A percentile compares a stretch with the other conserved stretches of the same genome.
Evolutionary conservation across 306 rosid genomes (phyloP).

Genomic region (Castanea mollissima): DNA sequence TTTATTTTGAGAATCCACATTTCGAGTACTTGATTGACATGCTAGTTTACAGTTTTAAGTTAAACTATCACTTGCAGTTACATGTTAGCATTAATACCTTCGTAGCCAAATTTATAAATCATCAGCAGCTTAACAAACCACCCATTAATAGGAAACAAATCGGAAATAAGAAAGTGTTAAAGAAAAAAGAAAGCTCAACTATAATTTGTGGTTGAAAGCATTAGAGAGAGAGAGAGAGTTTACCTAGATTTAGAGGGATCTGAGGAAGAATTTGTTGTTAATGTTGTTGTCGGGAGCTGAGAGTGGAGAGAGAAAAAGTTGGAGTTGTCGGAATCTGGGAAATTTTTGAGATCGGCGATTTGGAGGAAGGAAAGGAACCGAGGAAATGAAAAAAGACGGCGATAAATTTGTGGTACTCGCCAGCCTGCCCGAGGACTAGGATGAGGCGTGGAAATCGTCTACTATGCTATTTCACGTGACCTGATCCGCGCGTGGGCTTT

Average conservation of each 20-base stretch:
- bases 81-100: background rate
- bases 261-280: background rate
- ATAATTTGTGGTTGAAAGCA: background rate
- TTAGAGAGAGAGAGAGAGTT: background rate
- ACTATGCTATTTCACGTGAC: background rate
- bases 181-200: background rate
- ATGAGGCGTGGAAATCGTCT: constrained; percentile 21
- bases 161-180: background rate
- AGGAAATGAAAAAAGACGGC: constrained; percentile 52
- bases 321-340: constrained; percentile 25
- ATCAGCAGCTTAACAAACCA: background rate
- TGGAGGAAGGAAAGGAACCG: constrained; percentile 28
- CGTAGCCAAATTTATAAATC: background rate
- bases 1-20: background rate
- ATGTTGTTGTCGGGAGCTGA: background rate
- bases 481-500: constrained; percentile 3
- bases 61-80: background rate
- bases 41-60: background rate
- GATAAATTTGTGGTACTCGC: constrained; percentile 38
- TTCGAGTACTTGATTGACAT: background rate
- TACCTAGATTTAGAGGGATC: constrained; percentile 11
- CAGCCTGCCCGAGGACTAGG: constrained; percentile 1
- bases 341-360: constrained; percentile 35
- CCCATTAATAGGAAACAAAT: background rate
- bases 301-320: background rate